Evolutionary conservation across 805 yeast species (phyloP).

Genomic region (Spathaspora arborariae): DNA sequence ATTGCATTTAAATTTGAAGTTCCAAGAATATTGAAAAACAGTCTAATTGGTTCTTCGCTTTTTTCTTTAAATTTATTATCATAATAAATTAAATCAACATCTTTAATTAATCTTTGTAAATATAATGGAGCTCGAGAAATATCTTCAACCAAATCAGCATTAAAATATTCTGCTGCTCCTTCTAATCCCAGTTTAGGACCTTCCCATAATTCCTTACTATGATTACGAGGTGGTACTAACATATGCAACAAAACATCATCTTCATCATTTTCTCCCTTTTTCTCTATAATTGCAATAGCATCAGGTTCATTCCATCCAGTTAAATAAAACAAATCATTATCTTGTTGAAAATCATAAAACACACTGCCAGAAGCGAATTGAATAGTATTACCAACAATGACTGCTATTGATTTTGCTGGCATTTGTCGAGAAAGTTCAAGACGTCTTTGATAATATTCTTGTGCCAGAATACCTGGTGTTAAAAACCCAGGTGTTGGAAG

Average conservation of each 20-base stretch:
- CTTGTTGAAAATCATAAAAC: conserved; percentile 88
- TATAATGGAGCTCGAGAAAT: conserved; percentile 41
- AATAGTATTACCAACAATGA: conserved; percentile 66
- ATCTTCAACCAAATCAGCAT: conserved; percentile 73
- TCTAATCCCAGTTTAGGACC: conserved; percentile 86
- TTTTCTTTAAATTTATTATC: conserved; percentile 37
- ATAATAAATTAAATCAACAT: conserved; percentile 51
- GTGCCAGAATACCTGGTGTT: conserved; percentile 83
- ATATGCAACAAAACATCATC: conserved; percentile 63
- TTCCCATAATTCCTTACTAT: conserved; percentile 85
- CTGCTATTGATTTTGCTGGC: conserved; percentile 64
- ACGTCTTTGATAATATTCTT: conserved; percentile 78
- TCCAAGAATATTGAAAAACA: conserved; percentile 14
- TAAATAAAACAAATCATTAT: conserved; percentile 79
- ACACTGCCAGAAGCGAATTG: conserved; percentile 89
- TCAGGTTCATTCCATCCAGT: conserved; percentile 94
- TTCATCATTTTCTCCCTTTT: conserved; percentile 42
- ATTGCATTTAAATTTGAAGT: conserved; percentile 15
- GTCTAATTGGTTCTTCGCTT: conserved; percentile 3
- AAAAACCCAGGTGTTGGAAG: conserved; percentile 70
- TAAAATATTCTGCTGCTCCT: conserved; percentile 79
- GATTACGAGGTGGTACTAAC: conserved; percentile 82
- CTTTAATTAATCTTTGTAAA: conserved; percentile 43
- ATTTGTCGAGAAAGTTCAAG: conserved; percentile 50
- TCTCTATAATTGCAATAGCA: conserved; percentile 65